Percentiles rank a stretch among this genome's conserved stretches.
Evolutionary conservation across 73 alveolate genomes (phyloP).

Genomic region (Tetrahymena borealis): DNA sequence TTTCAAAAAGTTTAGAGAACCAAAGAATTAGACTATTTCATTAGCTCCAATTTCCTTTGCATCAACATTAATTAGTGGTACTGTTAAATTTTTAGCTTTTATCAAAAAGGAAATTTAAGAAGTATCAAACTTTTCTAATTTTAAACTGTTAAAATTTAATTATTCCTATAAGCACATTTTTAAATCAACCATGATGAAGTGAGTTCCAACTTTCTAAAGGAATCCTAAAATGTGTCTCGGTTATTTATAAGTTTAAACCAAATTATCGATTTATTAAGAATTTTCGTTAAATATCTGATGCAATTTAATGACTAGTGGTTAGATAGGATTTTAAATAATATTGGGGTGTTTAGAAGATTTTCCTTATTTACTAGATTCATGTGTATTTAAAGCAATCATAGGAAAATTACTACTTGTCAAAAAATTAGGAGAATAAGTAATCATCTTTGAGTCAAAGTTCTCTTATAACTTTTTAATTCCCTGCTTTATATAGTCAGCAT

Average conservation of each 20-base stretch:
- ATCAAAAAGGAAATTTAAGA: neutral
- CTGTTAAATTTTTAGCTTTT: neutral
- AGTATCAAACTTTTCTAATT: neutral
- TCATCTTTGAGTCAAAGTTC: neutral
- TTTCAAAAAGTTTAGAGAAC: neutral
- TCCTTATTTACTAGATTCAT: neutral
- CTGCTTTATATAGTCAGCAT: neutral
- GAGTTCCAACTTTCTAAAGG: neutral
- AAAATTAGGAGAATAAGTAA: neutral
- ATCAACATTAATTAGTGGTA: neutral
- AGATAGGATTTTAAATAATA: neutral
- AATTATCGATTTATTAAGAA: neutral
- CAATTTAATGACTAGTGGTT: neutral
- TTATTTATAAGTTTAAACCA: neutral
- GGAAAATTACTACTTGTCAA: neutral
- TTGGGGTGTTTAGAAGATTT: neutral
- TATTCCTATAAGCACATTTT: neutral
- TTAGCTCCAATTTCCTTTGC: neutral
- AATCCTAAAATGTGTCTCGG: neutral
- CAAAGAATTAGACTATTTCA: neutral
- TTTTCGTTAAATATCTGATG: neutral
- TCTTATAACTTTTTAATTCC: neutral
- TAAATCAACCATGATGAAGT: neutral
- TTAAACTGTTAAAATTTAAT: neutral
- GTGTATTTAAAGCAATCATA: neutral